phyloP scores from a whole-genome alignment of 176 grass and related monocot species.

The Carex parvula region DNA sequence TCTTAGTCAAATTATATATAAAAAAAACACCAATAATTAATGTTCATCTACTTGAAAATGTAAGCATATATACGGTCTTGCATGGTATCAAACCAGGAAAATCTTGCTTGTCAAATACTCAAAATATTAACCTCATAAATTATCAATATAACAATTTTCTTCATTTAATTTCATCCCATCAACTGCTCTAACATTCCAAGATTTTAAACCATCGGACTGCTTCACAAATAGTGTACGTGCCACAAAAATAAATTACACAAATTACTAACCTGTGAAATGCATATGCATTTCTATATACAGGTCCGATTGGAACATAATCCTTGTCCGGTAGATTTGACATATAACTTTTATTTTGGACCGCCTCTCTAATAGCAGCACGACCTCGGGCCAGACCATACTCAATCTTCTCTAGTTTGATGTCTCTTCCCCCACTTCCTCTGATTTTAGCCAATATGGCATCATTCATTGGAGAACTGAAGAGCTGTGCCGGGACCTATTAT shows the following conservation, averaged over 20 bases:
- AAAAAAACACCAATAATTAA: neutral
- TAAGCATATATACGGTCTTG: neutral
- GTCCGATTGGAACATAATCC: constrained; percentile 62
- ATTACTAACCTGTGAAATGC: constrained; percentile 66
- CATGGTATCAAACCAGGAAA: neutral
- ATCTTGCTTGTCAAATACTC: neutral
- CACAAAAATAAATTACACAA: neutral
- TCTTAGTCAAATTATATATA: neutral
- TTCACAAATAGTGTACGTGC: neutral
- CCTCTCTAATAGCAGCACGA: constrained; percentile 54
- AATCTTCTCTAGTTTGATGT: constrained; percentile 46
- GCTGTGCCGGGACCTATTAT: constrained; percentile 20
- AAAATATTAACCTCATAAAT: neutral
- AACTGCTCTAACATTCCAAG: neutral
- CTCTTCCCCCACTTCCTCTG: constrained; percentile 20
- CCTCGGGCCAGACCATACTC: constrained; percentile 50
- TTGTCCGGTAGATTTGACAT: constrained; percentile 27
- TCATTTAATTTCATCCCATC: neutral
- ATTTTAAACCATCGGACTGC: neutral
- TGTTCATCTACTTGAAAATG: neutral
- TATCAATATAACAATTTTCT: neutral
- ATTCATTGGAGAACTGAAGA: neutral
- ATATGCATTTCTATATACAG: constrained; percentile 63
- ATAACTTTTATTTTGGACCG: constrained; percentile 18
- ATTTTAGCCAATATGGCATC: neutral